These are phyloP conservation scores for Salix caprea DNA, from an alignment of 345 rosid genomes.

Conservation along the genomic window DNA sequence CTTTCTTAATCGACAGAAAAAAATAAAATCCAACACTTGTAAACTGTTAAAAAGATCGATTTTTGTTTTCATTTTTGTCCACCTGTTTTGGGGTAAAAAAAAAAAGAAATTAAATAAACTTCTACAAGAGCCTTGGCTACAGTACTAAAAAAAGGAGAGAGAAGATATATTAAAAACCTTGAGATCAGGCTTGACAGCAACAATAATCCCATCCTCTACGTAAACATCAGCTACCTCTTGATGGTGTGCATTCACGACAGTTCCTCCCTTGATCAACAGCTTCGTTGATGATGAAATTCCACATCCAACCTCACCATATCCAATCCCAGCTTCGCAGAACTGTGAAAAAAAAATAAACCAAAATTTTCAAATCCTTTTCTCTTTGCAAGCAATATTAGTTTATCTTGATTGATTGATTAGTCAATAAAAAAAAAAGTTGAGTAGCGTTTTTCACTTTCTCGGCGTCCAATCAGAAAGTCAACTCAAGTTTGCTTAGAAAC, in stretches of 20 bases:
- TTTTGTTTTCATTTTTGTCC: not conserved
- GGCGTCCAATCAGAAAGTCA: not conserved
- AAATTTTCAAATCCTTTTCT: not conserved
- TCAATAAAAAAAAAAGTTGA: not conserved
- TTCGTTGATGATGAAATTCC: constrained; percentile 48
- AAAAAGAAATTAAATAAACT: not conserved
- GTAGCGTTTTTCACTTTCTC: not conserved
- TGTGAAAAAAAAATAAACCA: constrained; percentile 18
- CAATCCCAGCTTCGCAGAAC: constrained; percentile 61
- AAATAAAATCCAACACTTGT: not conserved
- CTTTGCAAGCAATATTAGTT: too few relatives aligned
- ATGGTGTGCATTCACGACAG: constrained; percentile 79
- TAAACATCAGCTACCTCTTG: constrained; percentile 85
- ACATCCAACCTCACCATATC: constrained; percentile 39
- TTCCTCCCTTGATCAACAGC: constrained; percentile 84
- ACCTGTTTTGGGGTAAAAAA: not conserved
- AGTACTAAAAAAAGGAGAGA: not conserved
- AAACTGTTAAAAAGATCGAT: not conserved
- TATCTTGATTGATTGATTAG: not conserved
- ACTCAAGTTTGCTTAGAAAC: not conserved
- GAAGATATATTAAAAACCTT: constrained; percentile 32
- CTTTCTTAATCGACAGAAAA: not conserved
- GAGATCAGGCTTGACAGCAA: constrained; percentile 65
- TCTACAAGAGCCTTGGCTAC: not conserved
- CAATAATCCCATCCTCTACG: constrained; percentile 73